Base-by-base conservation (phyloP, 768 basidiomycete species). In the Fomitopsis pulvina region DNA sequence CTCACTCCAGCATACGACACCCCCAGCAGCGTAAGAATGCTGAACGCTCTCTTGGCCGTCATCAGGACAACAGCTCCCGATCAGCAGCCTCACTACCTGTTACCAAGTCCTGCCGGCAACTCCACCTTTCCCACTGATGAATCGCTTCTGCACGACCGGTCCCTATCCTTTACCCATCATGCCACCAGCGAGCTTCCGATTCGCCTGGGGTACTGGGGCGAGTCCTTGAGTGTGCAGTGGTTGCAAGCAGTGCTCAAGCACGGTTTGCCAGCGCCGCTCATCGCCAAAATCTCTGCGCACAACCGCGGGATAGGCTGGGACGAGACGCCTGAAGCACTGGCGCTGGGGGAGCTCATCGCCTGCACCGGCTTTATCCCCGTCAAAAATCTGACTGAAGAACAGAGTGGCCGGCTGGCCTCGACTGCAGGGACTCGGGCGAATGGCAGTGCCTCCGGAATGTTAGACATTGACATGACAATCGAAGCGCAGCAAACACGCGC, bases 311-410 rank as follows among this genome's bases (percentile, higher is more conserved):
- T 18, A 3, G 10, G 11, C 1, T 48, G 47, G 54, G 50, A 16
- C 14, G 29, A 49, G 16, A 26, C 38, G 2, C 53, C 60, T 2
- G 63, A 66, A 18, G 66, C 64, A 2, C 63, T 68, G 10, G 54
- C 66, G 2, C 70, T 77, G 46, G 63, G 69, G 46, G 66, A 67
- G 50, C 64, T 79, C 26, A 52, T 74, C 3, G 70, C 71, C 27
- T 59, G 66, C 38, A 70, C 70, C 2, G 77, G 77, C 4, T 74
- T 76, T 42, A 64, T 67, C 22, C 57, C 60, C 8, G 39, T 59
- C 11, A 53, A 34, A 24, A 41, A 49, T 11, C 39, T 49, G 14
- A 38, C 30, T 18, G 49, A 50, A 20, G 41, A 50, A 18, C 42
- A n/a, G 12, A 29, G 21, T 25, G 41, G 32, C 18, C 28, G 38